A percentile compares a stretch with the other conserved stretches of the same genome.
phyloP scores from a whole-genome alignment of 345 rosid genomes.

The Gynandropsis gynandra region DNA sequence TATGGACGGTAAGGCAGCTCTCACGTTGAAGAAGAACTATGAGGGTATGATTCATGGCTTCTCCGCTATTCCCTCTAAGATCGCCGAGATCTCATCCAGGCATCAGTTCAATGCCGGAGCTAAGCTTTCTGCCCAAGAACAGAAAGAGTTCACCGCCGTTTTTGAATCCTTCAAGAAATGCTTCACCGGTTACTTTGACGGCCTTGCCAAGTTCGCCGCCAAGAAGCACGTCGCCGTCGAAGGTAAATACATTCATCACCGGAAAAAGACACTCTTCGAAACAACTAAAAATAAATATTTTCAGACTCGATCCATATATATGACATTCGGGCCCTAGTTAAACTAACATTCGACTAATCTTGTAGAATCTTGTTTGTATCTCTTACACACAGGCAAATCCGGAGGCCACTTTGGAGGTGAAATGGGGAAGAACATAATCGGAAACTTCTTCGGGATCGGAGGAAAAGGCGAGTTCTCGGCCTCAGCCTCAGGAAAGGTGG shows the following conservation, averaged over 20 bases:
- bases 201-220: no score
- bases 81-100: conserved; percentile 2
- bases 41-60: conserved; percentile 9
- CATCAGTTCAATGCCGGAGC: conserved; percentile 6
- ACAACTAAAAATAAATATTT: no score
- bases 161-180: no score
- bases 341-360: no score
- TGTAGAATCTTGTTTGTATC: no score
- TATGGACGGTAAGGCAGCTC: background rate
- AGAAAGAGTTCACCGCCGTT: background rate
- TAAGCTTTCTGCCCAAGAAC: background rate
- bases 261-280: no score
- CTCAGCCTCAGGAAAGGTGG: background rate
- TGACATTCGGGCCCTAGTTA: no score
- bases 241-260: no score
- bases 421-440: conserved; percentile 12
- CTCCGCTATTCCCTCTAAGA: background rate
- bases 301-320: no score
- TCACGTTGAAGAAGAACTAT: conserved; percentile 3
- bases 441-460: conserved; percentile 7
- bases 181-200: no score
- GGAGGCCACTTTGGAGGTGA: background rate
- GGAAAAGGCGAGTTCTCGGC: conserved; percentile 10
- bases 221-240: no score
- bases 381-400: background rate